Evolutionary conservation across 2,329 filamentous ascomycete genomes (phyloP).

Genomic region (Fusarium sp.): DNA sequence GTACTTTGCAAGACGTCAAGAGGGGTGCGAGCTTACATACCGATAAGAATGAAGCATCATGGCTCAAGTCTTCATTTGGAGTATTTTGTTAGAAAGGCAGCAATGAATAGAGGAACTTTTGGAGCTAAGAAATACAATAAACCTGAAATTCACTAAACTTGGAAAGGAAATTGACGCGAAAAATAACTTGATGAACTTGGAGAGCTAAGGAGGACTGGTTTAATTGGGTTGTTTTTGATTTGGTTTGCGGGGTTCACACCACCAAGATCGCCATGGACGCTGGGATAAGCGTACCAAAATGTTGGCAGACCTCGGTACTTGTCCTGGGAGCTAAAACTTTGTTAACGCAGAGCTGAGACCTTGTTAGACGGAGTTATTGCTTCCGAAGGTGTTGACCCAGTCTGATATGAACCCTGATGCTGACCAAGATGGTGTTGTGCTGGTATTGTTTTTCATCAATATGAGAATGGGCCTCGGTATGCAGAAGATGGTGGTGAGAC

Average conservation of each 20-base stretch:
- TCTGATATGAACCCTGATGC: not conserved
- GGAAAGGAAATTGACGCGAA: not conserved
- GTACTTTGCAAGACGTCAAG: too few relatives aligned
- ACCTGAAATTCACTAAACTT: not conserved
- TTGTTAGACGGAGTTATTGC: not conserved
- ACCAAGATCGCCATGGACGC: not conserved
- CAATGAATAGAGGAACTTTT: not conserved
- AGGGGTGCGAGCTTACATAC: too few relatives aligned
- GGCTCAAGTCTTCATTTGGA: too few relatives aligned
- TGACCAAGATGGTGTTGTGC: not conserved
- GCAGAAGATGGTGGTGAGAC: not conserved
- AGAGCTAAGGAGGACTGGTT: not conserved
- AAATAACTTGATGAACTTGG: not conserved
- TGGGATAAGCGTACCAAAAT: slow-evolving; percentile 1
- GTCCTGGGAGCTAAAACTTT: slow-evolving; percentile 1
- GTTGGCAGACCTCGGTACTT: slow-evolving; percentile 3
- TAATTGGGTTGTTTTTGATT: not conserved
- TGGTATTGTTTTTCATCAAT: not conserved
- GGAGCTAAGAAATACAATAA: not conserved
- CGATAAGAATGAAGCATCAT: not conserved
- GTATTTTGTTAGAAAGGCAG: fast-evolving
- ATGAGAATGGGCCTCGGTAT: not conserved
- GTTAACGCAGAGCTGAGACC: not conserved
- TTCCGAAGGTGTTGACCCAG: not conserved
- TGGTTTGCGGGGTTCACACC: slow-evolving; percentile 4